phyloP scores from a whole-genome alignment of 768 basidiomycete species.

The Leucosporidium yakuticum region DNA sequence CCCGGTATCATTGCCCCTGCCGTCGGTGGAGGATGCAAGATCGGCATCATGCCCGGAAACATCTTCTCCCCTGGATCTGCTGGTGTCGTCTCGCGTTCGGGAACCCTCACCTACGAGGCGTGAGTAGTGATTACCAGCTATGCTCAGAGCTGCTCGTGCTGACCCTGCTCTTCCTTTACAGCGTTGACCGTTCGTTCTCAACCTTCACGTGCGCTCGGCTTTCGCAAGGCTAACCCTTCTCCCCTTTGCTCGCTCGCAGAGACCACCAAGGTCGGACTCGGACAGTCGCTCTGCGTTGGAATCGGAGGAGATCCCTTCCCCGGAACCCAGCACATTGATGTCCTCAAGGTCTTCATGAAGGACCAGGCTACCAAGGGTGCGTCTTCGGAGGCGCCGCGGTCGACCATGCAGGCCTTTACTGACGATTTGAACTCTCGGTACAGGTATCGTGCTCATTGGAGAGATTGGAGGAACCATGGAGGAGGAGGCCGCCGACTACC shows the following conservation, averaged over 20 bases:
- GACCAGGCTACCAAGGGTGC: slow-evolving; percentile 87
- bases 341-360: slow-evolving; percentile 89
- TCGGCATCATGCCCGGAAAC: slow-evolving; percentile 94
- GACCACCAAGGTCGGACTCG: slow-evolving; percentile 90
- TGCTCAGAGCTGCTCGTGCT: slow-evolving; percentile 27
- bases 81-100: slow-evolving; percentile 93
- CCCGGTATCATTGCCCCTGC: slow-evolving; percentile 91
- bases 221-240: too few relatives aligned
- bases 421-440: background rate
- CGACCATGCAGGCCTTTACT: background rate
- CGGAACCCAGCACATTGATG: slow-evolving; percentile 91
- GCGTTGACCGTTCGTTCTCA: background rate
- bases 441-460: slow-evolving; percentile 94
- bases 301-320: slow-evolving; percentile 98
- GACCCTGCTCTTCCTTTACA: background rate
- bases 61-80: slow-evolving; percentile 87
- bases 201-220: too few relatives aligned
- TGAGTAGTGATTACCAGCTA: slow-evolving; percentile 50
- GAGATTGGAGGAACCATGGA: slow-evolving; percentile 98
- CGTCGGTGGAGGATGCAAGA: slow-evolving; percentile 75
- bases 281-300: slow-evolving; percentile 91
- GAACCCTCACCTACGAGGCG: slow-evolving; percentile 95
- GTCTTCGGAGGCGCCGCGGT: slow-evolving; percentile 15
- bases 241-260: slow-evolving; percentile 49
- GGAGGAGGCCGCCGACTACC: slow-evolving; percentile 95